Evolutionary conservation across 2,329 filamentous ascomycete species (phyloP).

Genomic region (Chaetomium strumarium): DNA sequence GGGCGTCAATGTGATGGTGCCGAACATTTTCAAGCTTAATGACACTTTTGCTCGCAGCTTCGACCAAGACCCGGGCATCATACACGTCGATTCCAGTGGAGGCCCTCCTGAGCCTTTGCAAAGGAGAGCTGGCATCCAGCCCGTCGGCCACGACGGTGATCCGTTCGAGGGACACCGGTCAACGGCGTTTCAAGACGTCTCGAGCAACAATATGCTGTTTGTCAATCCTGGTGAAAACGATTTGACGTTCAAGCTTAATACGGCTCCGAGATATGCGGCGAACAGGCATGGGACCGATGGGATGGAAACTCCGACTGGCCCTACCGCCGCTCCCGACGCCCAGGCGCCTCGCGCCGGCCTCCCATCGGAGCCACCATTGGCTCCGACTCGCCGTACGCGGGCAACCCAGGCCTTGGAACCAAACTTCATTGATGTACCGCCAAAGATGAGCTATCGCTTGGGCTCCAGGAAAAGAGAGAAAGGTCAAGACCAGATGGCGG

Average conservation of each 20-base stretch:
- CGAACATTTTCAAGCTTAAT: constrained; percentile 79
- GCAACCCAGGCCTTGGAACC: constrained; percentile 48
- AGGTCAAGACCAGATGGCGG: constrained; percentile 38
- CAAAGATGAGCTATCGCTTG: constrained; percentile 57
- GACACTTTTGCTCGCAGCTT: constrained; percentile 46
- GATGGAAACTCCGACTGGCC: constrained; percentile 57
- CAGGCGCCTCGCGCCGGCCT: constrained; percentile 30
- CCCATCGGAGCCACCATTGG: constrained; percentile 44
- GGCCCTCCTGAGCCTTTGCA: constrained; percentile 34
- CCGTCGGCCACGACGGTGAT: constrained; percentile 37
- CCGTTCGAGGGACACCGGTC: constrained; percentile 47
- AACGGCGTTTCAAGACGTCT: constrained; percentile 35
- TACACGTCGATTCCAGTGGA: constrained; percentile 35
- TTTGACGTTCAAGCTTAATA: constrained; percentile 51
- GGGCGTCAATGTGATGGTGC: constrained; percentile 72
- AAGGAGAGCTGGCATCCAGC: constrained; percentile 39
- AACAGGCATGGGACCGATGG: constrained; percentile 44
- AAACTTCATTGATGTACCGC: constrained; percentile 50
- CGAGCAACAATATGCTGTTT: constrained; percentile 36
- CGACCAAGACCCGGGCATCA: constrained; percentile 33
- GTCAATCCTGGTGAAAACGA: constrained; percentile 46
- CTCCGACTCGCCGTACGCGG: constrained; percentile 48
- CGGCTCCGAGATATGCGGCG: constrained; percentile 41
- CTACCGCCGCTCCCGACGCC: constrained; percentile 37
- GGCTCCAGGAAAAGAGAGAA: constrained; percentile 39